Evolutionary conservation across 768 basidiomycete genomes (phyloP).

Genomic region (Leccinum sublutescens): DNA sequence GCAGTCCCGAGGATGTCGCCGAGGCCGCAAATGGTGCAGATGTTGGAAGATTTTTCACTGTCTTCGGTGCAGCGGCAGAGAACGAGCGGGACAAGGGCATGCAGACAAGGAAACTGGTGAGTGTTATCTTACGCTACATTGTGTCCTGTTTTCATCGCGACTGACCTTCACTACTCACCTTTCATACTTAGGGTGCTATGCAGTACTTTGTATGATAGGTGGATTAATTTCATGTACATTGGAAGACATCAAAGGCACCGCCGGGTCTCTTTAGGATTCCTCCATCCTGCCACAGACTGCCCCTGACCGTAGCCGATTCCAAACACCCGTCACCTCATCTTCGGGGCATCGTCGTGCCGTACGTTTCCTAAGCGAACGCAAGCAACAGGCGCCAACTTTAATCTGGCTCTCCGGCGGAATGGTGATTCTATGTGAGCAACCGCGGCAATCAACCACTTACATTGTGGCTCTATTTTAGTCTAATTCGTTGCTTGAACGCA

Average conservation of each 20-base stretch:
- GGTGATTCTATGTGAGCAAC: not conserved
- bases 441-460: not conserved
- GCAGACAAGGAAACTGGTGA: conserved; percentile 70
- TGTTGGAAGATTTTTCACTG: conserved; percentile 61
- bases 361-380: not conserved
- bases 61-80: conserved; percentile 86
- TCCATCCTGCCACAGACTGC: not conserved
- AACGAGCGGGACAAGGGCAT: conserved; percentile 83
- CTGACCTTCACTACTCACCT: not conserved
- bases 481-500: not conserved
- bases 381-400: not conserved
- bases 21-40: conserved; percentile 14
- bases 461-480: not conserved
- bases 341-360: not conserved
- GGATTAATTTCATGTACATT: conserved; percentile 4
- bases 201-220: conserved; percentile 38
- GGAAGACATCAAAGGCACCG: not conserved
- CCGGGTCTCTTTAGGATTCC: not conserved
- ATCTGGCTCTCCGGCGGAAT: not conserved
- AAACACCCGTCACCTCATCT: not conserved
- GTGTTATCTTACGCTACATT: conserved; percentile 21
- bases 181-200: conserved; percentile 33
- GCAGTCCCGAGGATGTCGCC: conserved; percentile 2
- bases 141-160: not conserved
- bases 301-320: not conserved